A percentile compares a stretch with the other conserved stretches of the same genome.
Conservation (phyloP, 306 rosid species). For the Begonia peltatifolia region DNA sequence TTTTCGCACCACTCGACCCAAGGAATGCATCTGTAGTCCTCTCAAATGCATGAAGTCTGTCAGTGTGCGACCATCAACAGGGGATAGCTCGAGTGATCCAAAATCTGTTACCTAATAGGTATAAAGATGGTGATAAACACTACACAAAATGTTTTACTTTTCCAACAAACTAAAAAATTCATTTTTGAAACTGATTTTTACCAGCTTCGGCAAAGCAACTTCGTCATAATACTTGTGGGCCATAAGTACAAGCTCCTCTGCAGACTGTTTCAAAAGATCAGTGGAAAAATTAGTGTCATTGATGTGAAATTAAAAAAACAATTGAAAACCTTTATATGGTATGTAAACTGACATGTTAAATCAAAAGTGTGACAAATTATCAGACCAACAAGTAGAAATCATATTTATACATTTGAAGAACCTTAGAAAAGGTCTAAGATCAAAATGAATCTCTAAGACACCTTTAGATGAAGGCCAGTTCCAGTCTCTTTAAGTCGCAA, state of each 20-base stretch:
- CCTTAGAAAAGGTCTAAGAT: background rate
- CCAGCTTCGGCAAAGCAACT: constrained; percentile 91
- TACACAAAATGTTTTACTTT: constrained; percentile 7
- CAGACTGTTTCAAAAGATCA: constrained; percentile 45
- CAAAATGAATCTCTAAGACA: constrained; percentile 15
- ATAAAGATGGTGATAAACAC: constrained; percentile 17
- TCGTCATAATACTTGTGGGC: constrained; percentile 76
- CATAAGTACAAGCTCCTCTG: constrained; percentile 57
- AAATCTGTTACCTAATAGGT: constrained; percentile 67
- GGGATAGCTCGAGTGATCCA: constrained; percentile 95
- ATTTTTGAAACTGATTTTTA: constrained; percentile 15
- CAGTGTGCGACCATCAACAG: constrained; percentile 92
- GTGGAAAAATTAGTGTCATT: constrained; percentile 10
- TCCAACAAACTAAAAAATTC: constrained; percentile 2
- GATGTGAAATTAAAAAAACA: background rate
- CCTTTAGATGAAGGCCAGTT: constrained; percentile 83
- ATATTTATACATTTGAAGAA: too few relatives aligned
- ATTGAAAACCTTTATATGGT: too few relatives aligned
- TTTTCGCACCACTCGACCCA: constrained; percentile 82
- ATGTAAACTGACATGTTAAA: too few relatives aligned
- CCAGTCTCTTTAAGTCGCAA: constrained; percentile 59
- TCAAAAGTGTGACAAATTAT: too few relatives aligned
- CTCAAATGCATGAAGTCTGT: constrained; percentile 98
- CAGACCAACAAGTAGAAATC: too few relatives aligned
- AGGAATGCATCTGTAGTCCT: constrained; percentile 69